Conservation (phyloP, 2,329 filamentous ascomycete genomes). For the Massarina eburnea region DNA sequence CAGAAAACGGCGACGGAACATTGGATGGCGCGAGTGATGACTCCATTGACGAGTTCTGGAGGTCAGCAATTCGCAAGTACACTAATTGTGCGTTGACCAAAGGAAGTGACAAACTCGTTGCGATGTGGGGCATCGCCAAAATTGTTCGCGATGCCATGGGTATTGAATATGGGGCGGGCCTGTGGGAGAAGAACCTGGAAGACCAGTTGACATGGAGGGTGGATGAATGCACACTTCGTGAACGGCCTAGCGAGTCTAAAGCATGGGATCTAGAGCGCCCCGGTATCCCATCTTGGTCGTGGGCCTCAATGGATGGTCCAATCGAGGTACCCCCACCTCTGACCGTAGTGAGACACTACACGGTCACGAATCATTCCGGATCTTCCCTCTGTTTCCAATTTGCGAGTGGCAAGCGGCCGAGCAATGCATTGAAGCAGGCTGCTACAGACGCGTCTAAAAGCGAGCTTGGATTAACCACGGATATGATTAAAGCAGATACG, state of each 20-base stretch:
- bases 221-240: slow-evolving; percentile 8
- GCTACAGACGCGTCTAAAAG: not conserved
- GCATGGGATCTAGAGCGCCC: slow-evolving; percentile 4
- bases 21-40: slow-evolving; percentile 21
- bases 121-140: slow-evolving; percentile 34
- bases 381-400: slow-evolving; percentile 14
- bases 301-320: slow-evolving; percentile 22
- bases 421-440: not conserved
- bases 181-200: slow-evolving; percentile 26
- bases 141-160: slow-evolving; percentile 22
- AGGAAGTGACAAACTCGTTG: slow-evolving; percentile 22
- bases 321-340: slow-evolving; percentile 18
- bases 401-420: slow-evolving; percentile 7
- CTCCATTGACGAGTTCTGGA: slow-evolving; percentile 25
- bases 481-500: not conserved
- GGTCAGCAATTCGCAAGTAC: slow-evolving; percentile 22
- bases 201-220: slow-evolving; percentile 31
- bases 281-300: slow-evolving; percentile 25
- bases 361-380: slow-evolving; percentile 17
- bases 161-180: slow-evolving; percentile 21
- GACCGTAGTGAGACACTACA: slow-evolving; percentile 11
- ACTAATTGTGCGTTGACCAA: slow-evolving; percentile 24
- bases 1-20: slow-evolving; percentile 4
- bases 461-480: not conserved
- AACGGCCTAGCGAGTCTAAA: slow-evolving; percentile 13